Evolutionary conservation across 257 asterid species (phyloP).

Genomic region (Scutellaria baicalensis): DNA sequence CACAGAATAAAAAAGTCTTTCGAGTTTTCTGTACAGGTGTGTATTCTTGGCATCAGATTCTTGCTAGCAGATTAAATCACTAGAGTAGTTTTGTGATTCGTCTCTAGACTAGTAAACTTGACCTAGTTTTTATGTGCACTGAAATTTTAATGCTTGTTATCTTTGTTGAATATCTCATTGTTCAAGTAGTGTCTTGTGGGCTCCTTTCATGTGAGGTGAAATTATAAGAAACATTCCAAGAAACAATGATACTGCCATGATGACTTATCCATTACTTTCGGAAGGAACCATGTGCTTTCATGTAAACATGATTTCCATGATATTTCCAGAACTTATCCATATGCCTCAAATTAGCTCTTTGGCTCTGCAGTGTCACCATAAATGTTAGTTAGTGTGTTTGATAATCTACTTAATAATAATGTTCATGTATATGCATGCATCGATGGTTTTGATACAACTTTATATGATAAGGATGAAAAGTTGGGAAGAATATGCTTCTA

Average conservation of each 20-base stretch:
- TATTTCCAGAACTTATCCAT: neutral
- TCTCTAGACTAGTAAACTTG: neutral
- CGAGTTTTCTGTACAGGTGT: conserved; percentile 90
- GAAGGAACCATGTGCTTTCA: neutral
- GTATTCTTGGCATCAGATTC: conserved; percentile 1
- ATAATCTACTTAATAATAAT: neutral
- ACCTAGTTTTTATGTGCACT: neutral
- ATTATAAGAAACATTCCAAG: neutral
- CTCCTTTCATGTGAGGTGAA: neutral
- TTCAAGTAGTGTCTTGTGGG: neutral
- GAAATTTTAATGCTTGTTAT: neutral
- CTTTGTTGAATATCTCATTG: neutral
- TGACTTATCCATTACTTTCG: neutral
- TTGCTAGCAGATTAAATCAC: neutral
- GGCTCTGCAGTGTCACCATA: neutral
- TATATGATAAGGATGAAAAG: neutral
- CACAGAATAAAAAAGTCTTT: conserved; percentile 61
- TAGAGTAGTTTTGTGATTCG: neutral
- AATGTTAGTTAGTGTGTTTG: neutral
- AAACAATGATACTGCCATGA: neutral
- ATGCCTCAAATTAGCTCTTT: neutral
- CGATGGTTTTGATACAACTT: neutral
- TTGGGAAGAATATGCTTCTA: neutral
- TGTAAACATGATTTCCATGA: too few species aligned
- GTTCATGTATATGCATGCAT: neutral